Base-by-base conservation (phyloP, 2,329 filamentous ascomycete genomes). In the Thermothelomyces thermophilus region DNA sequence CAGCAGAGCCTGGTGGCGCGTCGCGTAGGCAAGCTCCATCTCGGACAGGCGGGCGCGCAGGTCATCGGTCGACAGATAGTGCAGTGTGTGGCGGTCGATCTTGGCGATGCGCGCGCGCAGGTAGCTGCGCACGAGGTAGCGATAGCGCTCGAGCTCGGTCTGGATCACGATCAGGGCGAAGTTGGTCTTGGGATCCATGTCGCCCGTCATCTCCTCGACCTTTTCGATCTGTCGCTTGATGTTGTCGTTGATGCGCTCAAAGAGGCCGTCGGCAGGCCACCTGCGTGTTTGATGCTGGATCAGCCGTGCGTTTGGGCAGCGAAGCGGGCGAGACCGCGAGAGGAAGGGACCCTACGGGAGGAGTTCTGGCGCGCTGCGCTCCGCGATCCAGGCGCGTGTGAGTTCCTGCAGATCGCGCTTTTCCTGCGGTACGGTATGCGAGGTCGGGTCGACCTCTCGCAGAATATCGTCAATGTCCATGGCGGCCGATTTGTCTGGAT, bases 151-250 rank as follows among this genome's bases (percentile, higher is more conserved):
- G 48, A 98, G 79, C 70, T 98, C 93, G 6, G 94, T 97, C 73
- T 98, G 93, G 48, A 96, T 83, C 55, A 98, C 86, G 42, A 96
- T 95, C 63, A 97, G 83, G 54, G 83, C 82, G 66, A 98, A 95
- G 66, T 95, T 97, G 56, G 87, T 84, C 67, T 87, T 90, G 41
- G 90, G 86, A 62, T 95, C 90, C 81, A 90, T 86, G 63, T 87
- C 83, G 55, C 86, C 86, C 11, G 86, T 91, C 76, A 90, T 79
- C 50, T 68, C 67, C 56, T 68, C 67, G 44, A 68, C 65, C 44
- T 60, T 65, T 53, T 68, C 67, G 54, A 68, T 68, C 54, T 69
- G 66, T 26, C 55, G 57, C 55, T 67, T 67, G 58, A 68, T 67
- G 51, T 83, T 78, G 53, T 81, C 79, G 69, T 90, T 86, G 61